phyloP scores from a whole-genome alignment of 129 eudicot genomes.

The Escallonia rubra region DNA sequence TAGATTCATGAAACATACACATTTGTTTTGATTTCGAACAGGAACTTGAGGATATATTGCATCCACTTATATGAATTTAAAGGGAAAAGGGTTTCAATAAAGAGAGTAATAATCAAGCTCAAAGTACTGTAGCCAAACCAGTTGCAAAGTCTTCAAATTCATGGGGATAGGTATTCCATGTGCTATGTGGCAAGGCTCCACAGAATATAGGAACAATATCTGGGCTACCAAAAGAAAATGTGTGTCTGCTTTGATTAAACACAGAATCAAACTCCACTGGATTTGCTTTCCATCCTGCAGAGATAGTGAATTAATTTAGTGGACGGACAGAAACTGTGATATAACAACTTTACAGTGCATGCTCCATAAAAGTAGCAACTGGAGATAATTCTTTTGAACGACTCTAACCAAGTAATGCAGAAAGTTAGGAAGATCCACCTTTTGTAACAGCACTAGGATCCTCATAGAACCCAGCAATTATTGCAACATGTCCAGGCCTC shows the following conservation, averaged over 20 bases:
- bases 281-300: slow-evolving; percentile 95
- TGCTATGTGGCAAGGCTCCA: slow-evolving; percentile 83
- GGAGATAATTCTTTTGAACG: too few species aligned
- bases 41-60: not conserved
- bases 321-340: not conserved
- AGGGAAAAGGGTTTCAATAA: not conserved
- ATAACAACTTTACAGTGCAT: not conserved
- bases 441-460: slow-evolving; percentile 99
- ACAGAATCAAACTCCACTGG: slow-evolving; percentile 99
- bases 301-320: not conserved
- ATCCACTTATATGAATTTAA: not conserved
- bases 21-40: too few species aligned
- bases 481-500: slow-evolving; percentile 97
- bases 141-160: slow-evolving; percentile 98
- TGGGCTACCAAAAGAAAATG: slow-evolving; percentile 92
- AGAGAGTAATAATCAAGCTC: not conserved
- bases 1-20: too few species aligned
- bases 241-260: slow-evolving; percentile 83
- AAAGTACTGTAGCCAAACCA: slow-evolving; percentile 37
- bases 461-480: slow-evolving; percentile 95
- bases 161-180: slow-evolving; percentile 95
- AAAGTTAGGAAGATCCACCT: slow-evolving; percentile 40
- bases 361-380: not conserved
- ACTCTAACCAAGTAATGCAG: not conserved
- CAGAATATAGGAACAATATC: slow-evolving; percentile 96